phyloP scores from a whole-genome alignment of 208 protist species.

The Crithidia mellificae region DNA sequence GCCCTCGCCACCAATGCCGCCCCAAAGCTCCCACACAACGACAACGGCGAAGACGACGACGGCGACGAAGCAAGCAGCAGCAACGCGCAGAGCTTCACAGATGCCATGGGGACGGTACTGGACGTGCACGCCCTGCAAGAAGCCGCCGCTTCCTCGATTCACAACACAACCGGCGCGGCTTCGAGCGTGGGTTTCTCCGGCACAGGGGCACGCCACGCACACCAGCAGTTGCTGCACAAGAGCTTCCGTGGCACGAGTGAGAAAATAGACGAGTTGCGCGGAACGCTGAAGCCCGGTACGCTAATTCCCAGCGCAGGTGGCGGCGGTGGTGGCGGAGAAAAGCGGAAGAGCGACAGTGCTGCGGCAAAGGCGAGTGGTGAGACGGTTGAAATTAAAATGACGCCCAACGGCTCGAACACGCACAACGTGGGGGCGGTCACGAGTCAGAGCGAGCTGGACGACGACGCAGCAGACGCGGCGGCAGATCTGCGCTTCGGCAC shows the following conservation, averaged over 20 bases:
- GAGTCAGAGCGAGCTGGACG: background rate
- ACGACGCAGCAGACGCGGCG: background rate
- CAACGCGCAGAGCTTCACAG: constrained; percentile 40
- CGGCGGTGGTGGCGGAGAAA: background rate
- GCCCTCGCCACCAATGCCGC: no score
- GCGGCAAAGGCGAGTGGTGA: background rate
- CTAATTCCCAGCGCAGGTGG: background rate
- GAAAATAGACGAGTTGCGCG: constrained; percentile 10
- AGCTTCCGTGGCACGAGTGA: constrained; percentile 23
- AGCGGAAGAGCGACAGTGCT: background rate
- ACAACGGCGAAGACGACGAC: background rate
- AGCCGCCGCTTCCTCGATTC: background rate
- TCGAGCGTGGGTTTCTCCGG: no score
- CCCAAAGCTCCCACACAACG: no score
- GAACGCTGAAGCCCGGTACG: constrained; percentile 6
- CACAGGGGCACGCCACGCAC: background rate
- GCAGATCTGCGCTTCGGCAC: constrained; percentile 46
- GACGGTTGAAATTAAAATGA: background rate
- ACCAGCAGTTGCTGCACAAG: constrained; percentile 13
- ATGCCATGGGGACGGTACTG: constrained; percentile 48
- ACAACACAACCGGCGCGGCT: background rate
- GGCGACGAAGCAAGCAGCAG: background rate
- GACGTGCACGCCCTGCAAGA: constrained; percentile 43
- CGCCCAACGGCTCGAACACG: background rate
- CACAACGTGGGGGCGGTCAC: background rate